These are phyloP conservation scores for Cladobotryum mycophilum DNA, from an alignment of 2,329 filamentous ascomycete genomes.

Conservation along the genomic window DNA sequence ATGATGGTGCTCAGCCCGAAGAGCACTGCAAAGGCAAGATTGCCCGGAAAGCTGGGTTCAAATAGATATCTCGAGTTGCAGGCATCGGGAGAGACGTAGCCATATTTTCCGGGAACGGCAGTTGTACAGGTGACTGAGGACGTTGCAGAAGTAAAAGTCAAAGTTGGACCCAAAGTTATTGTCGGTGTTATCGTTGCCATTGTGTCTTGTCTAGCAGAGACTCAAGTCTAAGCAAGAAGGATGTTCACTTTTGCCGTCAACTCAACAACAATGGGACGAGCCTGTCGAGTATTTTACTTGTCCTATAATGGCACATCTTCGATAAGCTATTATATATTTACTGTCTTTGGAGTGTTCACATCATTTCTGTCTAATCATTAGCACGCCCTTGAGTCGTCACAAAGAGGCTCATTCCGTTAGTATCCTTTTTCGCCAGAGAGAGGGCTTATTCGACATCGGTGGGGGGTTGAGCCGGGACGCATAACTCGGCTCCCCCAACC, in stretches of 20 bases:
- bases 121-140: slow-evolving; percentile 36
- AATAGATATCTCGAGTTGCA: slow-evolving; percentile 29
- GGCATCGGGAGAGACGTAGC: slow-evolving; percentile 24
- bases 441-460: not conserved
- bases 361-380: not conserved
- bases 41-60: slow-evolving; percentile 28
- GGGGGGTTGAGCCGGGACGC: not conserved
- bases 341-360: too few relatives aligned
- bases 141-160: slow-evolving; percentile 18
- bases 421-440: not conserved
- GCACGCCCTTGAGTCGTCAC: not conserved
- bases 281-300: not conserved
- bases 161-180: not conserved
- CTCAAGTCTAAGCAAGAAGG: not conserved
- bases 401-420: not conserved
- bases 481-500: not conserved
- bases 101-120: slow-evolving; percentile 27
- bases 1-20: slow-evolving; percentile 23
- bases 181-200: not conserved
- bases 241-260: too few relatives aligned
- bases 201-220: not conserved
- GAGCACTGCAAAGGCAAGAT: slow-evolving; percentile 25
- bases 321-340: not conserved
- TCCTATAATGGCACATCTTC: not conserved
- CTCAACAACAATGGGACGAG: too few relatives aligned